Percentiles rank a stretch among this genome's conserved stretches.
Conservation (phyloP, 768 basidiomycete genomes). For the Crucibulum laeve region DNA sequence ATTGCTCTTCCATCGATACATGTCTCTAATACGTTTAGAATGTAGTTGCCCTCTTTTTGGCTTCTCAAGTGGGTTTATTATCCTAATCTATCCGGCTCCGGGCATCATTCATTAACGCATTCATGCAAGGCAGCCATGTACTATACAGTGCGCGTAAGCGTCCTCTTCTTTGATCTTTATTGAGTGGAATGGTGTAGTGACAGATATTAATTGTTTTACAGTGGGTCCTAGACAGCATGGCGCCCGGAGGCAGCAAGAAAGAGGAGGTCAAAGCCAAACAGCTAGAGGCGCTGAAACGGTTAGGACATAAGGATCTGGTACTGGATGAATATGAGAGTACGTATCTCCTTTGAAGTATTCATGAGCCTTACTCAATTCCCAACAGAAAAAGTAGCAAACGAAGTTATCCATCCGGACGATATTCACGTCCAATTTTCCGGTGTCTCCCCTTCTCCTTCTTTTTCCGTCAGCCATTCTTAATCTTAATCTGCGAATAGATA, state of each 20-base stretch:
- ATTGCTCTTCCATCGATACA: slow-evolving; percentile 1
- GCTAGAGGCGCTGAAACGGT: slow-evolving; percentile 60
- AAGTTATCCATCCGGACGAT: slow-evolving; percentile 90
- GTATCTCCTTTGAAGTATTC: slow-evolving; percentile 15
- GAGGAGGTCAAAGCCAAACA: slow-evolving; percentile 67
- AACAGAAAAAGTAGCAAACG: slow-evolving; percentile 80
- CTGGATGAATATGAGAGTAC: slow-evolving; percentile 90
- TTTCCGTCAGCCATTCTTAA: neutral
- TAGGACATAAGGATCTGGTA: slow-evolving; percentile 70
- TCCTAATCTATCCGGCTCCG: slow-evolving; percentile 3
- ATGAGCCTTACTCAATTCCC: neutral
- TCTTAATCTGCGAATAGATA: slow-evolving; percentile 42
- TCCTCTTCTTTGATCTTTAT: slow-evolving; percentile 9
- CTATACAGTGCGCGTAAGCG: slow-evolving; percentile 70
- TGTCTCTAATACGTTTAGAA: slow-evolving; percentile 7
- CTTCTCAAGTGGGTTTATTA: slow-evolving; percentile 41
- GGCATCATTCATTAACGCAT: slow-evolving; percentile 13
- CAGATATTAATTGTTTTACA: slow-evolving; percentile 17
- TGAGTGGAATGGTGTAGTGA: neutral
- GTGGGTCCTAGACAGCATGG: slow-evolving; percentile 63
- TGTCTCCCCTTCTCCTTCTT: slow-evolving; percentile 20
- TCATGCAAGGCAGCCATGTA: slow-evolving; percentile 67
- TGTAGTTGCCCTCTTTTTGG: slow-evolving; percentile 46
- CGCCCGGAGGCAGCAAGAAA: slow-evolving; percentile 50
- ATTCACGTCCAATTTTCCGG: slow-evolving; percentile 75